Evolutionary conservation across 2,329 filamentous ascomycete species (phyloP).

Genomic region (Aureobasidium mangrovei): DNA sequence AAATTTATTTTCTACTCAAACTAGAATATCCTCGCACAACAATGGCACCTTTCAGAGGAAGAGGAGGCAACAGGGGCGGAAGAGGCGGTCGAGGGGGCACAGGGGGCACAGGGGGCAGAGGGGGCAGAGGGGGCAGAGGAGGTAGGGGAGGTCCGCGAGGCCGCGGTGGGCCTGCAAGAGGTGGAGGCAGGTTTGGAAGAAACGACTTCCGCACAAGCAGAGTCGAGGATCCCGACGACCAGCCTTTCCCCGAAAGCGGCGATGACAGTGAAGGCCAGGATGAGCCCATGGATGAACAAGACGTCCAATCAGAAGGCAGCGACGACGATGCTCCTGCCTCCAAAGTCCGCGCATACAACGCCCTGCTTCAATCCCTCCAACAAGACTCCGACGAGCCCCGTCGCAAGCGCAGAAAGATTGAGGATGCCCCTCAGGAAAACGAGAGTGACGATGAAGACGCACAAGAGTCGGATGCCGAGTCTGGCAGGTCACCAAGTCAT

Average conservation of each 20-base stretch:
- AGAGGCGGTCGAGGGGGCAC: constrained; percentile 1
- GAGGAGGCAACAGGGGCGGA: constrained; percentile 4
- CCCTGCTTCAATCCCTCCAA: constrained; percentile 48
- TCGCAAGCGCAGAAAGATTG: constrained; percentile 47
- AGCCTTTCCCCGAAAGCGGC: constrained; percentile 17
- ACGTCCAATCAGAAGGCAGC: constrained; percentile 22
- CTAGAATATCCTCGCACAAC: not conserved
- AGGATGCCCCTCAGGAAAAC: constrained; percentile 29
- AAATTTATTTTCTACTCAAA: not conserved
- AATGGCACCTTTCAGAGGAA: constrained; percentile 14
- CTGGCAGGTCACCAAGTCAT: constrained; percentile 39
- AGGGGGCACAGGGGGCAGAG: not conserved
- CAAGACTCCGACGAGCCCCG: constrained; percentile 36
- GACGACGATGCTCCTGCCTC: constrained; percentile 24
- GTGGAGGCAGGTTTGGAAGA: constrained; percentile 19
- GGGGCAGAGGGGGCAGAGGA: constrained; percentile 13
- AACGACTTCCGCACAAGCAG: constrained; percentile 11
- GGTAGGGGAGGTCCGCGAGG: constrained; percentile 23
- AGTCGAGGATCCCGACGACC: constrained; percentile 25
- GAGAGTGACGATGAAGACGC: constrained; percentile 34
- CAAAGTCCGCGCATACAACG: constrained; percentile 42
- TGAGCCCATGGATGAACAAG: constrained; percentile 21
- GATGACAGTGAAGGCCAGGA: constrained; percentile 20
- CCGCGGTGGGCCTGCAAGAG: constrained; percentile 22
- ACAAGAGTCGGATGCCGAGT: constrained; percentile 32